phyloP scores from a whole-genome alignment of 202 grass and related monocot genomes.

The Alloteropsis angusta region DNA sequence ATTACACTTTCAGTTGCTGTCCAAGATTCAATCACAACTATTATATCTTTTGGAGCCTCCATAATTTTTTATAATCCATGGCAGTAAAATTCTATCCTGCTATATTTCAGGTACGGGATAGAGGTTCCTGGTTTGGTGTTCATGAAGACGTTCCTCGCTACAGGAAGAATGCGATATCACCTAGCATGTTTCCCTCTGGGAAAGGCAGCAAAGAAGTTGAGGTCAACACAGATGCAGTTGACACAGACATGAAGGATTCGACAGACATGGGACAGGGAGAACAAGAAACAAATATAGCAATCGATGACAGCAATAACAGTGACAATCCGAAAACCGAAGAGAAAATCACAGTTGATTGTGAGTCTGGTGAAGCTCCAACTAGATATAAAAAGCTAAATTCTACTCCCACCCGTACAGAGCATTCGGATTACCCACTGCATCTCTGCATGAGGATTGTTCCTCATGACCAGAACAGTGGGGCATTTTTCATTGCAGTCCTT shows the following conservation, averaged over 20 bases:
- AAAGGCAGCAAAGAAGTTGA: slow-evolving; percentile 39
- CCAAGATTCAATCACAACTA: background rate
- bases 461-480: slow-evolving; percentile 93
- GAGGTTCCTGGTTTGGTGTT: slow-evolving; percentile 70
- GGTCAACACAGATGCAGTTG: slow-evolving; percentile 20
- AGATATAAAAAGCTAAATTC: slow-evolving; percentile 26
- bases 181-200: slow-evolving; percentile 95
- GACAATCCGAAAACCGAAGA: background rate
- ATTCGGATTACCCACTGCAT: slow-evolving; percentile 67
- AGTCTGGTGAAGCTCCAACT: slow-evolving; percentile 17
- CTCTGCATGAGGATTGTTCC: slow-evolving; percentile 89
- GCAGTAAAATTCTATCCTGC: background rate
- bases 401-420: slow-evolving; percentile 33
- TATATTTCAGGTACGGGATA: slow-evolving; percentile 68
- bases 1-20: background rate
- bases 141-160: slow-evolving; percentile 74
- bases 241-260: slow-evolving; percentile 22
- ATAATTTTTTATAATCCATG: slow-evolving; percentile 3
- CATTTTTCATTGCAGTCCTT: slow-evolving; percentile 94
- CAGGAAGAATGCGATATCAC: slow-evolving; percentile 57
- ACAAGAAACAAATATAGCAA: slow-evolving; percentile 16
- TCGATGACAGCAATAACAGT: background rate
- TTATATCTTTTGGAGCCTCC: background rate
- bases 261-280: slow-evolving; percentile 12
- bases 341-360: slow-evolving; percentile 14